Conservation (phyloP, 1,139 yeast species). For the Saccharomyces hybrid region DNA sequence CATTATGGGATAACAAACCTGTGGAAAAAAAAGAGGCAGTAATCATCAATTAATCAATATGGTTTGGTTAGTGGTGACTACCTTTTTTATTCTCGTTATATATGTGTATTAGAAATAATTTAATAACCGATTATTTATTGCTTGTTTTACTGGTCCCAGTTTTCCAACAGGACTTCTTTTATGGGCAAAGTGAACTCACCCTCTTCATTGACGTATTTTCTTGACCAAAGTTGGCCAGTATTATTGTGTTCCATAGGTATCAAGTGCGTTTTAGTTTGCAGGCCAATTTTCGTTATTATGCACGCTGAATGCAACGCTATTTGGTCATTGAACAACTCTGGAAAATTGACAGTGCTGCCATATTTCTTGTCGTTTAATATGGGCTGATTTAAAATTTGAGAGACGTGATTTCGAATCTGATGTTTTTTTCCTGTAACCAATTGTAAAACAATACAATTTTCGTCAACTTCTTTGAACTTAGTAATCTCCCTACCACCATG, state of each 20-base stretch:
- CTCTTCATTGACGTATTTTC: neutral
- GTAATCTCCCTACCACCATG: slow-evolving; percentile 5
- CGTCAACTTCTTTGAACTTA: slow-evolving; percentile 17
- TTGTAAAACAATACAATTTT: slow-evolving; percentile 30
- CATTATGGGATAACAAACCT: slow-evolving; percentile 30
- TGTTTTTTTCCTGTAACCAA: slow-evolving; percentile 41
- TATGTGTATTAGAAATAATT: neutral
- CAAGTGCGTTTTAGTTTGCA: slow-evolving; percentile 12
- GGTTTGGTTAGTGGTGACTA: neutral
- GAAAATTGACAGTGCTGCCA: slow-evolving; percentile 20
- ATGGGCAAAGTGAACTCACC: neutral
- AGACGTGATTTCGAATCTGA: slow-evolving; percentile 37
- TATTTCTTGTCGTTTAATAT: slow-evolving; percentile 28
- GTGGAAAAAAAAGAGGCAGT: neutral
- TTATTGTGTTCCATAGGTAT: slow-evolving; percentile 11
- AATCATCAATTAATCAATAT: neutral
- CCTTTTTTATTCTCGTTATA: neutral
- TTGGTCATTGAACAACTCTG: slow-evolving; percentile 12
- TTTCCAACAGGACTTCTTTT: neutral
- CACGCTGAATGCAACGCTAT: slow-evolving; percentile 32
- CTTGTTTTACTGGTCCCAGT: neutral
- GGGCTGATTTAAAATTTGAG: slow-evolving; percentile 21
- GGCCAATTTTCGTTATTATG: slow-evolving; percentile 24
- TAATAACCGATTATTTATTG: neutral
- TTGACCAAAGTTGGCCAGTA: neutral